phyloP scores from a whole-genome alignment of 768 basidiomycete genomes.

The Suillus hirtellus region DNA sequence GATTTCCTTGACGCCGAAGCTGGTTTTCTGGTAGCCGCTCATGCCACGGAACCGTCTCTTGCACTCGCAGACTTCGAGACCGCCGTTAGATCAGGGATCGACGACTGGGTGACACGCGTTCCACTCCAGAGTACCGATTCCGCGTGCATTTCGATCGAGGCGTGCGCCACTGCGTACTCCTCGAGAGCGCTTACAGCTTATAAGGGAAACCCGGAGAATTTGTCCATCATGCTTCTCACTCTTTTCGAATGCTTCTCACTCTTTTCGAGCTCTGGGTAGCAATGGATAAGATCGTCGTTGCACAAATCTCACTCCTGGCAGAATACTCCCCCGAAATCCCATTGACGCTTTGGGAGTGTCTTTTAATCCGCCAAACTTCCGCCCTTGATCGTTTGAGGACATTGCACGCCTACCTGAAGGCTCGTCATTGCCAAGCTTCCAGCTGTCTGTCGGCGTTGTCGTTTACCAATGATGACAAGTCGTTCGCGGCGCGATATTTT shows the following conservation, averaged over 20 bases:
- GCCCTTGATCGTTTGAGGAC: slow-evolving; percentile 30
- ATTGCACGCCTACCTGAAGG: slow-evolving; percentile 33
- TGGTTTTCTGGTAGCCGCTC: slow-evolving; percentile 15
- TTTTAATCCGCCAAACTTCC: slow-evolving; percentile 31
- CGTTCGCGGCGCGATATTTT: slow-evolving; percentile 40
- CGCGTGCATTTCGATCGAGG: slow-evolving; percentile 23
- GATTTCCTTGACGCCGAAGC: slow-evolving; percentile 20
- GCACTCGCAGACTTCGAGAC: slow-evolving; percentile 40
- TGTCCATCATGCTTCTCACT: slow-evolving; percentile 45
- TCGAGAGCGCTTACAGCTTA: slow-evolving; percentile 29
- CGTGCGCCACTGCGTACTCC: slow-evolving; percentile 30
- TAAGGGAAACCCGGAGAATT: slow-evolving; percentile 36
- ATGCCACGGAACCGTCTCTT: slow-evolving; percentile 17
- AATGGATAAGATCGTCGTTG: slow-evolving; percentile 28
- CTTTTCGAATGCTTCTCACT: slow-evolving; percentile 43
- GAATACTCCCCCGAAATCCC: slow-evolving; percentile 39
- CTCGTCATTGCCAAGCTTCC: slow-evolving; percentile 26
- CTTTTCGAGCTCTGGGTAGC: slow-evolving; percentile 39
- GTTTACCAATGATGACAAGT: slow-evolving; percentile 11
- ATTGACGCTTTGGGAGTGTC: slow-evolving; percentile 21
- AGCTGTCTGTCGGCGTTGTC: background rate
- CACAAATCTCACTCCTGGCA: slow-evolving; percentile 25
- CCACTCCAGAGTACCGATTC: background rate
- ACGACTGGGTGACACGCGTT: slow-evolving; percentile 34
- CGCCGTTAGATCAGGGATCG: slow-evolving; percentile 31